Base-by-base conservation (phyloP, 495 filamentous ascomycete genomes). In the Penicillium robsamsonii region DNA sequence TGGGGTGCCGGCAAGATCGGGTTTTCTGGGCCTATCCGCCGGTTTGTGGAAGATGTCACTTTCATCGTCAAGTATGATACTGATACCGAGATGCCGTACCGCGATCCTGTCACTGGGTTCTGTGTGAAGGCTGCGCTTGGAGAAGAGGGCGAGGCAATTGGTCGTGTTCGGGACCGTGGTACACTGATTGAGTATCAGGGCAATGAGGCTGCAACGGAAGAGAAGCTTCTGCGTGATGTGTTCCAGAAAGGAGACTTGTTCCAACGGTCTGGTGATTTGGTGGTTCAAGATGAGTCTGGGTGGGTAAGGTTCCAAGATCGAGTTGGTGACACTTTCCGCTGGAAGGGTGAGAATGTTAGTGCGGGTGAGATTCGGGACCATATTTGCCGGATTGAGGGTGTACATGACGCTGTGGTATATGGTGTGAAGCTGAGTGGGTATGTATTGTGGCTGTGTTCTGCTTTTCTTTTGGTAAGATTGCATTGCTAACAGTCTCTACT, bases 281-380 rank as follows among this genome's bases (percentile, higher is more conserved):
- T 97, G n/a, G 79, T 85, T 18, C 79, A 79, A 58, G 88, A 91
- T 57, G 27, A 56, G 0, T 84, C 92, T 51, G 89, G 90, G 0
- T 79, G 87, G 50, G 79, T 87, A 56, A 92, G 77, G 63, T 97
- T 97, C 71, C 80, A 84, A 53, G 93, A 97, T 68, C 89, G 92
- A 2, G 89, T 96, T 48, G 93, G 93, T 46, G 93, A 97, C 66
- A 97, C 93, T 0, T 97, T 92, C 75, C 84, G 93, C 27, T 97
- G 93, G 92, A 96, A 96, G 73, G 84, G 83, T 18, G 93, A 97
- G 74, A 97, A 97, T 58, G 90, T 96, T 1, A 88, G 85, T 9
- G 94, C 92, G 0, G 85, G 87, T 20, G 85, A 91, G 55, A 82
- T 84, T 18, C 62, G 77, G 29, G 77, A 79, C 58, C 75, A 78